Percentiles rank a stretch among this genome's conserved stretches.
Evolutionary conservation across 257 asterid species (phyloP).

Genomic region (Solanum pennellii): DNA sequence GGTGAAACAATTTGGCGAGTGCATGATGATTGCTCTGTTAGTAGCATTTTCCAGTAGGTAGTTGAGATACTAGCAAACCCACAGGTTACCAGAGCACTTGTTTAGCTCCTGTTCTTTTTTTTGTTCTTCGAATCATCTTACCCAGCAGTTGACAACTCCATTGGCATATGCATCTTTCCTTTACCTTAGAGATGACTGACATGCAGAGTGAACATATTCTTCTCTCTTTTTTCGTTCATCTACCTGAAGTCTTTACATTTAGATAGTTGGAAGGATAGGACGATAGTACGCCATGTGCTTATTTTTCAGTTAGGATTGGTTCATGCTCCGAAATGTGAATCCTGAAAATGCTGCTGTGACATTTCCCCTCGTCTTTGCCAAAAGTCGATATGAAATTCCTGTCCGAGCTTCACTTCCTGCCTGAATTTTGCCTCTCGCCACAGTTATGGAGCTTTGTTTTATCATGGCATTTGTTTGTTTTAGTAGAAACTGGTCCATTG

Average conservation of each 20-base stretch:
- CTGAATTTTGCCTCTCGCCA: not conserved
- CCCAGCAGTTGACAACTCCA: not conserved
- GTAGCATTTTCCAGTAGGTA: slow-evolving; percentile 77
- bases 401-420: not conserved
- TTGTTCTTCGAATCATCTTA: not conserved
- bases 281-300: not conserved
- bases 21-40: slow-evolving; percentile 88
- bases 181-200: not conserved
- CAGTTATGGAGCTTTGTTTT: not conserved
- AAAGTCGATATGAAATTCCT: not conserved
- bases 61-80: not conserved
- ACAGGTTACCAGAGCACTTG: not conserved
- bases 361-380: not conserved
- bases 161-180: not conserved
- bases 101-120: not conserved
- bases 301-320: not conserved
- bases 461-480: not conserved
- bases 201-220: not conserved
- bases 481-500: not conserved
- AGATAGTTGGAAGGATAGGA: not conserved
- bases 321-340: not conserved
- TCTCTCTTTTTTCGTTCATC: not conserved
- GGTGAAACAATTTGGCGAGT: slow-evolving; percentile 98
- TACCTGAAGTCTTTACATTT: not conserved
- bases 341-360: not conserved